A percentile compares a stretch with the other conserved stretches of the same genome.
phyloP scores from a whole-genome alignment of 371 early-diverging fungal genomes.

The Mucor piriformis region DNA sequence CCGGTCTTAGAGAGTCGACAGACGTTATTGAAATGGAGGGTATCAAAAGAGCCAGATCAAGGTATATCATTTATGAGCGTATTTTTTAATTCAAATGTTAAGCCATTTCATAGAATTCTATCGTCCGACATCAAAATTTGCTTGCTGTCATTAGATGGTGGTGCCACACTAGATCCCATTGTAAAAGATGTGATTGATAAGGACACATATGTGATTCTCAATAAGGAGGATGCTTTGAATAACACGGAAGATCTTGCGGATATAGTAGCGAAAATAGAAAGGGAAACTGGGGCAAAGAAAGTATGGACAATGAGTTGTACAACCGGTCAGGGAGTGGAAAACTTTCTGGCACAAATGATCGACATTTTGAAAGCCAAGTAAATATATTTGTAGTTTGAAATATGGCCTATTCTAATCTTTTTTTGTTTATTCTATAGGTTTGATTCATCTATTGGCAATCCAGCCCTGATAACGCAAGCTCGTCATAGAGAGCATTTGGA shows the following conservation, averaged over 20 bases:
- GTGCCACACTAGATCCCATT: constrained; percentile 41
- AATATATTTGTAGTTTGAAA: not conserved
- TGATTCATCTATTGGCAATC: constrained; percentile 48
- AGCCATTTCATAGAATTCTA: constrained; percentile 21
- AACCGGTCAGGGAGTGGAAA: constrained; percentile 62
- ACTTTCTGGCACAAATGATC: constrained; percentile 58
- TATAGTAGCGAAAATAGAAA: not conserved
- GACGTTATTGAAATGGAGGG: constrained; percentile 80
- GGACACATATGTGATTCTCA: constrained; percentile 68
- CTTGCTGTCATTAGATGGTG: constrained; percentile 38
- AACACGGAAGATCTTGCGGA: not conserved
- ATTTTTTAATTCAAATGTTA: not conserved
- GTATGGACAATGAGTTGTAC: constrained; percentile 66
- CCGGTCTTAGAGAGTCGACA: constrained; percentile 68
- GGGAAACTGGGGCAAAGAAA: constrained; percentile 25
- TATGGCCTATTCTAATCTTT: not conserved
- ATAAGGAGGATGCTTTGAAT: constrained; percentile 60
- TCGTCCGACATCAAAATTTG: constrained; percentile 58
- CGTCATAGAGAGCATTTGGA: constrained; percentile 74
- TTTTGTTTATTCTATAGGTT: constrained; percentile 35
- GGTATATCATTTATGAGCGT: constrained; percentile 21
- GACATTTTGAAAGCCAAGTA: constrained; percentile 55
- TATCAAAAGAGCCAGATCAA: constrained; percentile 63
- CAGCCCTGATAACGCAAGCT: constrained; percentile 67
- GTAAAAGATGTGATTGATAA: constrained; percentile 52